These are phyloP conservation scores for Sphaerostilbella broomeana DNA, from an alignment of 2,329 filamentous ascomycete genomes.

Conservation along the genomic window DNA sequence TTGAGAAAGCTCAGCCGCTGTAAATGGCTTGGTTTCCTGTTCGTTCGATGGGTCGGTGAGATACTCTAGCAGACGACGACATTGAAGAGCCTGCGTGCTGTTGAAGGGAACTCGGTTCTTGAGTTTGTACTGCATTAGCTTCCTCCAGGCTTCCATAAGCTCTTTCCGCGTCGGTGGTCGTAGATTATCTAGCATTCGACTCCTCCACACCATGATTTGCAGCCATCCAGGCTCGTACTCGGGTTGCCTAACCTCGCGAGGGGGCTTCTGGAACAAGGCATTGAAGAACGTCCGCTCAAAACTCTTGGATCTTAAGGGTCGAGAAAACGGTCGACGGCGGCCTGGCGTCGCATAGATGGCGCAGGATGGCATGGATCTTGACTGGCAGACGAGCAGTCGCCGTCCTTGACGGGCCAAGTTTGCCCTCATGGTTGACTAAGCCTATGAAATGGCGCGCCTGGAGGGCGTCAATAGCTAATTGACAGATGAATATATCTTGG, in stretches of 20 bases:
- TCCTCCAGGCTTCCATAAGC: conserved; percentile 56
- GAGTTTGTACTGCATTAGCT: conserved; percentile 55
- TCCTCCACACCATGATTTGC: conserved; percentile 61
- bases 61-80: conserved; percentile 53
- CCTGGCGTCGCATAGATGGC: conserved; percentile 24
- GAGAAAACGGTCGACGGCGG: conserved; percentile 23
- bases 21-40: conserved; percentile 27
- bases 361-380: conserved; percentile 29
- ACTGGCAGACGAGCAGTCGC: conserved; percentile 32
- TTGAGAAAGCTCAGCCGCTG: conserved; percentile 35
- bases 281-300: conserved; percentile 47
- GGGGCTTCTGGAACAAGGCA: conserved; percentile 53
- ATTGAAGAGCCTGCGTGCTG: conserved; percentile 56
- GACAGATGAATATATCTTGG: neutral
- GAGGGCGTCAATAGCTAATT: conserved; percentile 10
- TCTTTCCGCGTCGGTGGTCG: conserved; percentile 59
- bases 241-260: conserved; percentile 53
- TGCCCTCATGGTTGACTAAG: conserved; percentile 37
- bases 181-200: conserved; percentile 54
- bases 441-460: conserved; percentile 20
- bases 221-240: conserved; percentile 65
- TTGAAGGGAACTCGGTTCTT: conserved; percentile 47
- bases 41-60: conserved; percentile 32
- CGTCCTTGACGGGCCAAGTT: conserved; percentile 39
- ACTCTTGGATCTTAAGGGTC: conserved; percentile 17